Base-by-base conservation (phyloP, 2,329 filamentous ascomycete genomes). In the Aspergillus calidoustus region DNA sequence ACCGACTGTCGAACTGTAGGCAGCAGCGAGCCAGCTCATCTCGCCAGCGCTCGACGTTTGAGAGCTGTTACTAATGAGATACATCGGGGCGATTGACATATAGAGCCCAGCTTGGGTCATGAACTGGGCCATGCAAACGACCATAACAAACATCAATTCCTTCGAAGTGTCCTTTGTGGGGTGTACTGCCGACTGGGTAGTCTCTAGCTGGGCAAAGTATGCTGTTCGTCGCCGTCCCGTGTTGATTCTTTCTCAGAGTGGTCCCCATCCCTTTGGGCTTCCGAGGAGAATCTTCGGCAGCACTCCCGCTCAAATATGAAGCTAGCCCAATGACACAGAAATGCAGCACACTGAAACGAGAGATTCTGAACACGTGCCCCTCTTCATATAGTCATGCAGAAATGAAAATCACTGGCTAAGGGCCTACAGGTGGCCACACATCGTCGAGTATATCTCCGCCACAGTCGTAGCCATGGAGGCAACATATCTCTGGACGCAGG, bases 1-100 rank as follows among this genome's bases (percentile, higher is more conserved):
- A 15, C 75, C 74, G 57, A 71, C 63, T 1, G 73, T 77, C 61
- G 88, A 71, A 23, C 78, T 80, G 68, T 87, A 89, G 1, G 83
- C 84, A 1, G 84, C 84, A 5, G 84, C 78, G 49, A 83, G 81
- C 85, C 86, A 88, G 34, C 79, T 80, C 13, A 86, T 72, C 25
- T 80, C 72, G 8, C 79, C 80, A 0, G 76, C 70, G 7, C 77
- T 76, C 4, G 70, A 76, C 43, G 80, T 72, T 19, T 74, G 72
- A 64, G 86, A 86, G 52, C 74, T 78, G 15, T 68, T 63, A 17
- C 80, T 82, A 54, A 86, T 84, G 47, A 81, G 75, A 52, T 74
- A 74, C 0, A 84, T 72, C 3, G 84, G 81, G 5, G 82, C 76
- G 47, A 87, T 73, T 1, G 78, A 78, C 63, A 82, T 79, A 11